These are phyloP conservation scores for Plasmodium inui DNA, from an alignment of 169 alveolate genomes.

Conservation along the genomic window DNA sequence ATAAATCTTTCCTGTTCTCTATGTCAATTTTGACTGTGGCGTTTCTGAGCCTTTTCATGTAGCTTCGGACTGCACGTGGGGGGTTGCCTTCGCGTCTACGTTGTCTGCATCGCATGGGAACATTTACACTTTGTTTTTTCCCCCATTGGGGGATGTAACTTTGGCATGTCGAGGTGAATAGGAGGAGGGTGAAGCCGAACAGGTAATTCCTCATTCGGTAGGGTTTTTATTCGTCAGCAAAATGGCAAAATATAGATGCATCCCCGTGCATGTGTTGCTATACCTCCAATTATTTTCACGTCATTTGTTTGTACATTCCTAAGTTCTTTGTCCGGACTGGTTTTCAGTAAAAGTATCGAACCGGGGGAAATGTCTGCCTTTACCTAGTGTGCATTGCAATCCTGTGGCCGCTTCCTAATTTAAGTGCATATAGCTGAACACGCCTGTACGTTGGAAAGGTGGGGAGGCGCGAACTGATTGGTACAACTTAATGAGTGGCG, in stretches of 20 bases:
- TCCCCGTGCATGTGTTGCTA: background rate
- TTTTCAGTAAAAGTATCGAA: background rate
- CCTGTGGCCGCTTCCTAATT: background rate
- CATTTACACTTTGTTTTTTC: background rate
- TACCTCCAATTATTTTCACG: background rate
- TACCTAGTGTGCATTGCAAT: background rate
- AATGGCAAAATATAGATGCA: background rate
- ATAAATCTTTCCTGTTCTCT: slow-evolving; percentile 68
- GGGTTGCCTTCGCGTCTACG: background rate
- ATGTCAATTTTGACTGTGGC: slow-evolving; percentile 71
- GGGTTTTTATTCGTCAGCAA: background rate
- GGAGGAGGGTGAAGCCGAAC: background rate
- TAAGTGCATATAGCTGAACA: slow-evolving; percentile 63
- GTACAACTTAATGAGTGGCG: background rate
- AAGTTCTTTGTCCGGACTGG: background rate
- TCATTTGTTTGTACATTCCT: background rate
- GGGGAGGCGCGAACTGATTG: background rate
- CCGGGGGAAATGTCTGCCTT: background rate
- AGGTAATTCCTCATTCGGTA: slow-evolving; percentile 26
- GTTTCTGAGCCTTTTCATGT: slow-evolving; percentile 71
- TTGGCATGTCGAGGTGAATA: slow-evolving; percentile 12
- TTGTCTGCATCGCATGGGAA: background rate
- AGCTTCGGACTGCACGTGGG: background rate
- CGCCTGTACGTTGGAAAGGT: slow-evolving; percentile 9
- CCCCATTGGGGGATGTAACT: background rate